Base-by-base conservation (phyloP, 1,284 basidiomycete genomes). In the Boletus smithii region DNA sequence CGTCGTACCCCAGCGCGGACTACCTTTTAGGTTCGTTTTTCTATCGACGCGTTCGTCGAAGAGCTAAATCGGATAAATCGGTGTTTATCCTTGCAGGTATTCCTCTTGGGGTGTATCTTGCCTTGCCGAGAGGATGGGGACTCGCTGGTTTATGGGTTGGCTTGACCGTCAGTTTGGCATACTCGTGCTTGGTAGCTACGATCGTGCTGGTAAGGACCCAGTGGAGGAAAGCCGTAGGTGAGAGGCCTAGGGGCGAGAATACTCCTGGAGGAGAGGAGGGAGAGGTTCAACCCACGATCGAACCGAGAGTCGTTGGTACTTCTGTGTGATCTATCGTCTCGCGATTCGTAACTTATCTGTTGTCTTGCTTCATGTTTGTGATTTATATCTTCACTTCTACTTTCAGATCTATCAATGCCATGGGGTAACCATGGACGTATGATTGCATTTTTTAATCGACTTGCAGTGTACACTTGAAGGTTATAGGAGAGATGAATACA, bases 71-170 rank as follows among this genome's bases (percentile, higher is more conserved):
- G 4, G 5, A 14, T 46, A 13, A 14, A 4, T 14, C n/a, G 29
- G 14, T 29, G 29, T 29, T 11, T n/a, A 3, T 24, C 9, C 6
- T 29, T 44, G 11, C 23, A 65, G 61, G 63, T 27, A 53, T 66
- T 14, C 63, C 60, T 24, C 51, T 66, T 16, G 62, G 60, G 9
- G 31, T 58, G n/a, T 64, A 62, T 48, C 54, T 62, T 10, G 38
- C 62, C n/a, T 57, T 66, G 8, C 11, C 17, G 11, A 41, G 32
- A 29, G 38, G 49, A 14, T 59, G 63, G 63, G 62, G 60, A 13
- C 62, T 66, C 9, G 48, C 45, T 33, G 63, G 59, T 14, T 22
- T 66, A 14, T 62, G 61, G 61, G 35, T 39, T 31, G 59, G 61
- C 8, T 50, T 62, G 41, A 53, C 42, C 18, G 14, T 51, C 30